Evolutionary conservation across 2,329 filamentous ascomycete species (phyloP), one percentile per base, ranked within the genome.

Genomic region (Neodidymelliopsis sp.): DNA sequence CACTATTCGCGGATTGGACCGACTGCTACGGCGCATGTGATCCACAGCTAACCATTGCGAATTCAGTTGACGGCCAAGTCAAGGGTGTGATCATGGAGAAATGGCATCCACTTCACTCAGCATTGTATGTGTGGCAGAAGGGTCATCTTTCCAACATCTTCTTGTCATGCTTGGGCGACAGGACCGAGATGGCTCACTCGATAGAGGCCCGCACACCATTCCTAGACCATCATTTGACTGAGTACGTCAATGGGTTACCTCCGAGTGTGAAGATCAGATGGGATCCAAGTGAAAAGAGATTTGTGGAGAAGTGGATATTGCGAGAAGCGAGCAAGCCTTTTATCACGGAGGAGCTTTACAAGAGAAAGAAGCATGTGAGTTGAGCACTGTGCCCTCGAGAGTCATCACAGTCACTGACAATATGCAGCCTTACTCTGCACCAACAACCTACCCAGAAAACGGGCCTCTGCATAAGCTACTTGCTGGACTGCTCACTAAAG

Each of bases 301-400:
- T 56, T 12, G 47, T 51, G n/a, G 79, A 81, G 64, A 81, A 82
- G 54, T 79, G 77, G 71, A 74, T 82, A 27, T 70, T 82, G 3
- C 74, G 78, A 3, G 75, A 83, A 56, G 80, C 79, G 0, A 71
- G 67, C 13, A 73, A 70, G 44, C 78, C 80, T 1, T 82, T 76
- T 54, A 74, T 83, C 47, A 79, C 79, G 0, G 69, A 77, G 8
- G 81, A 83, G 66, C 59, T 82, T 8, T 82, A 82, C 58, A 65
- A 71, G 36, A 70, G 77, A 9, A 76, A 67, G 50, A 83, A 83
- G 19, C 42, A 65, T 33, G 47, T 44, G 36, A 39, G 47, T 40
- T 10, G 11, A 12, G 6, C 12, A 3, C 12, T 23, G 10, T 2
- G 6, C 4, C 22, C 11, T 16, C 5, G 6, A 33, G 8, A 13